Base-by-base conservation (phyloP, 1,139 yeast species). In the Geotrichum carabidarum region DNA sequence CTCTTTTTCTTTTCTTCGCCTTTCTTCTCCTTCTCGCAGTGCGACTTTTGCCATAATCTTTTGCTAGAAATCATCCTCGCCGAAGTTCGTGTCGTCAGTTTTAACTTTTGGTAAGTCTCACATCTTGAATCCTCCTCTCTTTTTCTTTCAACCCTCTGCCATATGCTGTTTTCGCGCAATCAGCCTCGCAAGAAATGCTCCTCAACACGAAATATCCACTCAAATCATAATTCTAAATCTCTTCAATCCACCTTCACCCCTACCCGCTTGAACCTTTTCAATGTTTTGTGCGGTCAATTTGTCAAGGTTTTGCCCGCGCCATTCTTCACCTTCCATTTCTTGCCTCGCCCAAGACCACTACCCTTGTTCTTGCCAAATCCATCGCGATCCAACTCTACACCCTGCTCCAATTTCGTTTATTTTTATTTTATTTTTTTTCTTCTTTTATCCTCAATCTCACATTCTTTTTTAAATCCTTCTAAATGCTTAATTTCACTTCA, bases 21-120 rank as follows among this genome's bases (percentile, higher is more conserved):
- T 15, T 18, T 27, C n/a, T 31, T 27, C 30, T n/a, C 14, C 30
- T 27, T 38, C 18, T 9, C 38, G 12, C 22, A 22, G 27, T 22
- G 27, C 47, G 12, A 11, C 31, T 12, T 9, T 41, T 34, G 8
- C 9, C 27, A n/a, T 48, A 14, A 8, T 48, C 32, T 14, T n/a
- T 30, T 8, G 44, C n/a, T 12, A 18, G 30, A 35, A 27, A 14
- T 32, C 14, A 22, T 8, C 27, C 27, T 22, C 27, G 27, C 14
- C 18, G n/a, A 8, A 12, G 14, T 27, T n/a, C 27, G 36, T 9
- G 9, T 34, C 15, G 27, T 18, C 30, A 18, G 12, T 14, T 22
- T 15, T 37, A 12, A 17, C 18, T 14, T 8, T 40, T 38, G 51
- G 47, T 36, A 38, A 42, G 31, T 46, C 47, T 22, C 38, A 46